Conservation (phyloP, 371 early-diverging fungal species). For the Actinomortierella ambigua region DNA sequence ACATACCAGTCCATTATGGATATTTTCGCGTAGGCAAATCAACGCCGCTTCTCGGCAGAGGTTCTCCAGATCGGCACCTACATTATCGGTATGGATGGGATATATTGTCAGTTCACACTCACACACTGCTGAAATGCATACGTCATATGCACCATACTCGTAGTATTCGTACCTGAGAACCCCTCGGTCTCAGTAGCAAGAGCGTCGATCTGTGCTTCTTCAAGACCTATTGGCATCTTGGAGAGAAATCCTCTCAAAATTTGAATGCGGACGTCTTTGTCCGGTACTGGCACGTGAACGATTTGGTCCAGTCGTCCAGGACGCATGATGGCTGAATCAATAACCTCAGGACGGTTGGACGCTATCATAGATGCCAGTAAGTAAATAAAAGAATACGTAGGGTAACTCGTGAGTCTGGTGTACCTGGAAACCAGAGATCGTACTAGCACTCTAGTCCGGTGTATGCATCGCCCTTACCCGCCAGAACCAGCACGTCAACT, state of each 20-base stretch:
- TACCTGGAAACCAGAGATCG: conserved; percentile 5
- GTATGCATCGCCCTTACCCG: conserved; percentile 54
- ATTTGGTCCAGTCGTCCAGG: conserved; percentile 99
- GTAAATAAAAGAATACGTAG: background rate
- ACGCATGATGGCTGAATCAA: conserved; percentile 95
- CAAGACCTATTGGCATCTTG: conserved; percentile 61
- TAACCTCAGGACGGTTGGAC: conserved; percentile 71
- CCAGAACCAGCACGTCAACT: conserved; percentile 72
- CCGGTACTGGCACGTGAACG: conserved; percentile 94
- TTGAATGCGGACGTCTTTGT: conserved; percentile 48
- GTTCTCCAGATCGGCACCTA: conserved; percentile 65
- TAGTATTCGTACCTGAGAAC: conserved; percentile 54
- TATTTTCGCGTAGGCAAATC: conserved; percentile 60
- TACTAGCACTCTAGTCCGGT: background rate
- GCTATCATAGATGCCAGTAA: conserved; percentile 42
- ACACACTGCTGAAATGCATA: background rate
- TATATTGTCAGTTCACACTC: background rate
- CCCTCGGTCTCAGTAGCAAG: conserved; percentile 48
- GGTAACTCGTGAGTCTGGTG: background rate
- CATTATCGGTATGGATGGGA: background rate
- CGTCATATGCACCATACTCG: background rate
- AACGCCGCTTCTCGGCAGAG: conserved; percentile 68
- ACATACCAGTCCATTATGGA: conserved; percentile 51
- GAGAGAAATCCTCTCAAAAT: conserved; percentile 57
- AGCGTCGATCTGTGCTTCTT: conserved; percentile 31